A percentile compares a stretch with the other conserved stretches of the same genome.
These are phyloP conservation scores for sweet orange (Citrus sinensis) DNA, from an alignment of 345 rosid genomes.

Conservation along the genomic window DVS_A1.0 CM039168.1:7983001-7983500, in stretches of 20 bases:
- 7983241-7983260: constrained; percentile 7
- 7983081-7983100: neutral
- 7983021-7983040: constrained; percentile 10
- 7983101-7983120: neutral
- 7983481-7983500: constrained; percentile 17
- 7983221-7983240: constrained; percentile 68
- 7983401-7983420: constrained; percentile 96
- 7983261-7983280: neutral
- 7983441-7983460: constrained; percentile 98
- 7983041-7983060: neutral
- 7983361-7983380: constrained; percentile 95
- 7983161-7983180: constrained; percentile 95
- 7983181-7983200: constrained; percentile 82
- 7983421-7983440: constrained; percentile 82
- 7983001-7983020: constrained; percentile 49
- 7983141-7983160: constrained; percentile 99
- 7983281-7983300: neutral
- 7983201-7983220: constrained; percentile 97
- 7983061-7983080: neutral
- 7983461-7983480: constrained; percentile 95
- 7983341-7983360: constrained; percentile 82
- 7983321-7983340: constrained; percentile 82
- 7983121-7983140: constrained; percentile 93
- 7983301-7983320: constrained; percentile 32
- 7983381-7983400: constrained; percentile 95